Percentiles rank a stretch among this genome's conserved stretches.
Conservation (phyloP, 495 filamentous ascomycete genomes). For the Aspergillus bertholletiae region DNA sequence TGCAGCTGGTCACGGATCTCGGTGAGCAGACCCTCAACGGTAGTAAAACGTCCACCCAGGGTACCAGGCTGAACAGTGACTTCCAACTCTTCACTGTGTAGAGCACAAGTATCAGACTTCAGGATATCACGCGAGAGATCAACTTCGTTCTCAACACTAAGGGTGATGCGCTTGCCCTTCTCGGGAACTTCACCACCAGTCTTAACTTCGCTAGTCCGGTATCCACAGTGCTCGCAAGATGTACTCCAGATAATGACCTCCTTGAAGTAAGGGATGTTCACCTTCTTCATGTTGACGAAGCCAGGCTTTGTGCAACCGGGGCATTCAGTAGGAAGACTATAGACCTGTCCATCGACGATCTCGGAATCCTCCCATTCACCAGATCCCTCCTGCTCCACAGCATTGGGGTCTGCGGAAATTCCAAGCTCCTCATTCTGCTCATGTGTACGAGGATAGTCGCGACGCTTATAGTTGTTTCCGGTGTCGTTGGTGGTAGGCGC, state of each 20-base stretch:
- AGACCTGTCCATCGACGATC: slow-evolving; percentile 84
- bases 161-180: slow-evolving; percentile 77
- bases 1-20: slow-evolving; percentile 87
- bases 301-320: slow-evolving; percentile 83
- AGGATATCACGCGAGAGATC: slow-evolving; percentile 91
- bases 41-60: slow-evolving; percentile 94
- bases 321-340: slow-evolving; percentile 84
- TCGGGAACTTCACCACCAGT: slow-evolving; percentile 90
- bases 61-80: slow-evolving; percentile 86
- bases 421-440: slow-evolving; percentile 83
- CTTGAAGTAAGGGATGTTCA: slow-evolving; percentile 95
- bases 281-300: slow-evolving; percentile 89
- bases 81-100: slow-evolving; percentile 80
- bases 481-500: slow-evolving; percentile 74
- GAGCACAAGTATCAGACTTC: slow-evolving; percentile 87
- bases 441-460: slow-evolving; percentile 74
- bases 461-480: slow-evolving; percentile 72
- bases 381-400: slow-evolving; percentile 21
- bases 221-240: slow-evolving; percentile 85
- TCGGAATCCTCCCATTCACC: slow-evolving; percentile 58
- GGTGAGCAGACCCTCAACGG: slow-evolving; percentile 89
- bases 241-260: slow-evolving; percentile 90
- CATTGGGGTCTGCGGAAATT: slow-evolving; percentile 48
- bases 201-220: slow-evolving; percentile 92
- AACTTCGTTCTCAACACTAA: slow-evolving; percentile 65